Evolutionary conservation across 2,329 filamentous ascomycete species (phyloP), one percentile per base, ranked within the genome.

Genomic region (Ascochyta viciae-villosae): DNA sequence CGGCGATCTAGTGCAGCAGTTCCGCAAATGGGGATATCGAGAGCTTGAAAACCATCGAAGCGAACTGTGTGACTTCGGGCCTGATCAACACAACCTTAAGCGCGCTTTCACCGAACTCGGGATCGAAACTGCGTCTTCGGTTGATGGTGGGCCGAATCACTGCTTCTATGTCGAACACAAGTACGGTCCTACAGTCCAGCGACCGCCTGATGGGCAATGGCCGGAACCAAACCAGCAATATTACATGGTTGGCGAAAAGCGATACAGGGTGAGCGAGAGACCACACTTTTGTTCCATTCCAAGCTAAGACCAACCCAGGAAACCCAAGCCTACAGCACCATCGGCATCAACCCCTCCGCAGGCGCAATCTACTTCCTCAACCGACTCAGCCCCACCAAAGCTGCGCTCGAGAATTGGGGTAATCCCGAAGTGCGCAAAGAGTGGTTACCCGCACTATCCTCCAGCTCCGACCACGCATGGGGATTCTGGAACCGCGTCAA

Each of bases 381-480:
- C 19, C 50, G 50, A 19, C 37, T 54, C 7, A 51, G 47, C 22
- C 61, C 58, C 3, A n/a, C 39, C 9, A 42, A 31, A 19, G 46
- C 47, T 8, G 57, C 61, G 1, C 22, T 34, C 10, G 41, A 47
- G 10, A 49, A 54, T 12, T 62, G 59, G 59, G 13, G 35, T 1
- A 1, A 23, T 0, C 22, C 45, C 0, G 37, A 34, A 4, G 38
- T 49, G 19, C 8, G 37, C 0, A 57, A 39, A 9, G 51, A 62
- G 3, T 58, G 62, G 40, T 58, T 67, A 1, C 64, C 66, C 13
- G 54, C 46, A 6, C 50, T 68, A 2, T 40, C 47, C 3, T 40
- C 52, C 2, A 53, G 54, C 13, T 63, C 64, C 2, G 66, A 68
- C 24, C 45, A 66, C 16, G 52, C 63, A 8, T 68, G 64, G 64